Evolutionary conservation across 2,329 filamentous ascomycete species (phyloP).

Genomic region (Fusarium torulosum): DNA sequence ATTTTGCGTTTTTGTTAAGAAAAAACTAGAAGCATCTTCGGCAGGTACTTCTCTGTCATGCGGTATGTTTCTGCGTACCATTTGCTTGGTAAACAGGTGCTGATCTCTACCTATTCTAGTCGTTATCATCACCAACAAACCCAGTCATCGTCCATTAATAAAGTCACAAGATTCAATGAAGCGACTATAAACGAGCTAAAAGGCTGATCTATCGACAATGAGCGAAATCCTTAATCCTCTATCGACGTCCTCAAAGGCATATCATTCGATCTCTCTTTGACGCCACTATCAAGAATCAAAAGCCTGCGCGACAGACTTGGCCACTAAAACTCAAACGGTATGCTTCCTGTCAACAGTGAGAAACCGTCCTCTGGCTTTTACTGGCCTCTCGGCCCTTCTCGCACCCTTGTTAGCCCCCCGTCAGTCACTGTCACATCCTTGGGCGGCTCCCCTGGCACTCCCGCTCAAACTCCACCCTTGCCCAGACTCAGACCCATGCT

Average conservation of each 20-base stretch:
- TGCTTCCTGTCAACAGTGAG: constrained; percentile 21
- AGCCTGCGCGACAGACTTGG: constrained; percentile 28
- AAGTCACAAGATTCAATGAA: constrained; percentile 7
- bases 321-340: constrained; percentile 27
- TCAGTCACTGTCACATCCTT: constrained; percentile 28
- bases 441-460: constrained; percentile 36
- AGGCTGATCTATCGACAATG: constrained; percentile 8
- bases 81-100: not conserved
- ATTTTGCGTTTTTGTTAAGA: not conserved
- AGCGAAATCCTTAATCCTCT: constrained; percentile 1
- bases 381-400: constrained; percentile 49
- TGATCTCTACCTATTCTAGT: constrained; percentile 2
- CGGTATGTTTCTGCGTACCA: not conserved
- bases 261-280: constrained; percentile 22
- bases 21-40: not conserved
- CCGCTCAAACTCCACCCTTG: constrained; percentile 5
- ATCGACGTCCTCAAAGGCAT: constrained; percentile 25
- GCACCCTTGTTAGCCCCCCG: constrained; percentile 26
- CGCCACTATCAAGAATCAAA: constrained; percentile 16
- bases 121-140: constrained; percentile 15
- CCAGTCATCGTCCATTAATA: constrained; percentile 1
- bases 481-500: constrained; percentile 16
- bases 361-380: constrained; percentile 39
- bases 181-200: constrained; percentile 1
- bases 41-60: not conserved